These are phyloP conservation scores for Terana coerulea DNA, from an alignment of 768 basidiomycete genomes.

Conservation along the genomic window DNA sequence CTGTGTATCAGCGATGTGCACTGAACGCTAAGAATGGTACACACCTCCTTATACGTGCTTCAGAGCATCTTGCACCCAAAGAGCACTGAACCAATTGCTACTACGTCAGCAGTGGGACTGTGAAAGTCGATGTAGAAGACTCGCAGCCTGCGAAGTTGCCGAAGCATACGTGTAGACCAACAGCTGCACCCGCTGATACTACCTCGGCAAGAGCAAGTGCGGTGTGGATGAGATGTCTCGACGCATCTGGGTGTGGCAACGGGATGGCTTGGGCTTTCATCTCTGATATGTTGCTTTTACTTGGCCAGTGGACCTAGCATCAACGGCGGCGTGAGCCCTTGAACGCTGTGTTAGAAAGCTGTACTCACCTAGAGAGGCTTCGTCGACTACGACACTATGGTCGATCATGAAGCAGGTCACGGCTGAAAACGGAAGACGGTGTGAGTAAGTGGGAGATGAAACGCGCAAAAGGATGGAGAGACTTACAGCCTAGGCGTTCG, in stretches of 20 bases:
- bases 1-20: too few relatives aligned
- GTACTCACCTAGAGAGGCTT: constrained; percentile 49
- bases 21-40: constrained; percentile 21
- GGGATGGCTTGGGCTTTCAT: constrained; percentile 39
- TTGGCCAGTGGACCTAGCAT: constrained; percentile 49
- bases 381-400: constrained; percentile 52
- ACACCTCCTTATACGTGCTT: constrained; percentile 60
- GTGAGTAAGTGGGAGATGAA: constrained; percentile 20
- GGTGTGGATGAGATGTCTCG: constrained; percentile 38
- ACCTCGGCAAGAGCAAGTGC: constrained; percentile 61
- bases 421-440: constrained; percentile 23
- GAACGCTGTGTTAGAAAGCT: too few relatives aligned
- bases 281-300: constrained; percentile 47
- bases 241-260: constrained; percentile 34
- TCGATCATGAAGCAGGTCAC: constrained; percentile 28
- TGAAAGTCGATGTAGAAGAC: not conserved
- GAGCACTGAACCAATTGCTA: constrained; percentile 58
- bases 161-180: constrained; percentile 65
- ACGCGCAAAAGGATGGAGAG: constrained; percentile 19
- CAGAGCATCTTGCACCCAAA: constrained; percentile 56
- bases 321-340: not conserved
- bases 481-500: constrained; percentile 19
- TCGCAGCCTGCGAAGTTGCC: constrained; percentile 53
- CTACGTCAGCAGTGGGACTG: not conserved
- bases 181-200: too few relatives aligned